Conservation (phyloP, 1,284 basidiomycete genomes). For the Fistulinella cinereoalba region DNA sequence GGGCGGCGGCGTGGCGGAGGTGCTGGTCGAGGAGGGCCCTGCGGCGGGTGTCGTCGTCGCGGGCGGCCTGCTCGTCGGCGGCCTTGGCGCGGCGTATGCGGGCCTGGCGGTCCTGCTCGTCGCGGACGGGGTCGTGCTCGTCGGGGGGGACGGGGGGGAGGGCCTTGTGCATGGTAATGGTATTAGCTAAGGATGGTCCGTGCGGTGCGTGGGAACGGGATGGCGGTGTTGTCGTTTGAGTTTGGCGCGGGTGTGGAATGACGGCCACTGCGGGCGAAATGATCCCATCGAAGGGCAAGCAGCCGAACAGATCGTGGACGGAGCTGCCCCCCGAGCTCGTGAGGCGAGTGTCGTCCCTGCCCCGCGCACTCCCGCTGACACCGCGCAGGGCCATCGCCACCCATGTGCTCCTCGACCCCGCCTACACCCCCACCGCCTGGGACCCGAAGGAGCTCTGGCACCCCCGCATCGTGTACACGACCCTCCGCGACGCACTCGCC, state of each 20-base stretch:
- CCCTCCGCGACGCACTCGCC: constrained; percentile 50
- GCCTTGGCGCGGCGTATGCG: constrained; percentile 47
- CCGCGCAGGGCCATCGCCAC: constrained; percentile 57
- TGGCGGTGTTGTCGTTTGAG: no score
- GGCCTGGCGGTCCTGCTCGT: constrained; percentile 52
- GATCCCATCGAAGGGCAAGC: constrained; percentile 76
- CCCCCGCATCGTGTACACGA: constrained; percentile 53
- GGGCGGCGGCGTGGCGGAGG: constrained; percentile 45
- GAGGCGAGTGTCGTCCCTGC: no score
- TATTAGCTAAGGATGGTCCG: no score
- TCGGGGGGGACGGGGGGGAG: constrained; percentile 44
- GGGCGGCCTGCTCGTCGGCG: constrained; percentile 42
- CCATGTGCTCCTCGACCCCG: constrained; percentile 51
- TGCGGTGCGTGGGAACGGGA: no score
- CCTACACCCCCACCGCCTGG: constrained; percentile 57
- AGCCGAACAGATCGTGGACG: constrained; percentile 62
- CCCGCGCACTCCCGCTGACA: no score
- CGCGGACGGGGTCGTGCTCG: constrained; percentile 44
- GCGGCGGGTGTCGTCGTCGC: constrained; percentile 50
- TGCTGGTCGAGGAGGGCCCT: constrained; percentile 48
- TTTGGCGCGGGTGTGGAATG: no score
- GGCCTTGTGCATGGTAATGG: constrained; percentile 42
- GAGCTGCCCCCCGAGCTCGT: constrained; percentile 68
- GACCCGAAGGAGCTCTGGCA: constrained; percentile 55
- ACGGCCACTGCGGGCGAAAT: no score